Evolutionary conservation across 116 monocot genomes (phyloP).

Genomic region (Papilionanthe hybrid): DNA sequence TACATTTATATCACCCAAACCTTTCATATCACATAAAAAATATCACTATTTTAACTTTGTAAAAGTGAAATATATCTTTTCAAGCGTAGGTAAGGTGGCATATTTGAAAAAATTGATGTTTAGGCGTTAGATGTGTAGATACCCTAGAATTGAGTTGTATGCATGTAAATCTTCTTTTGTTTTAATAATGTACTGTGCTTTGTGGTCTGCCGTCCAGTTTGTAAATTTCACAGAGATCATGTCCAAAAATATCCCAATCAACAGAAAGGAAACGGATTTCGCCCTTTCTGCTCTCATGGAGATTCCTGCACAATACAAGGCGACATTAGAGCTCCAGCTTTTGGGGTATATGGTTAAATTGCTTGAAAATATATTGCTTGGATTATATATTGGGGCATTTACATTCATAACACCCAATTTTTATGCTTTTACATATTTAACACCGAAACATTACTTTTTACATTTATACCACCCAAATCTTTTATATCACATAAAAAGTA

Average conservation of each 20-base stretch:
- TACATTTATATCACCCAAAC: no score
- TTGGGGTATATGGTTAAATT: constrained; percentile 50
- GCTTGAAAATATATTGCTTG: constrained; percentile 1
- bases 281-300: constrained; percentile 73
- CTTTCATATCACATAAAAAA: not conserved
- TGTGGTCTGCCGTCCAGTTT: constrained; percentile 35
- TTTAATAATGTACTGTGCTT: constrained; percentile 1
- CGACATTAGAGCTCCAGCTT: constrained; percentile 69
- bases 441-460: no score
- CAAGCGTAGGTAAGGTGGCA: no score
- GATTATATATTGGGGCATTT: not conserved
- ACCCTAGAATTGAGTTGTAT: no score
- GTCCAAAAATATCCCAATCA: constrained; percentile 43
- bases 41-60: no score
- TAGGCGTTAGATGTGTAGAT: no score
- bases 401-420: no score
- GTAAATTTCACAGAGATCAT: constrained; percentile 87
- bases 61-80: no score
- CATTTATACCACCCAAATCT: no score
- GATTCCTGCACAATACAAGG: constrained; percentile 73
- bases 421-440: no score
- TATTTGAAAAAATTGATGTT: no score
- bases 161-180: not conserved
- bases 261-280: constrained; percentile 65
- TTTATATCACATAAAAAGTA: not conserved